Evolutionary conservation across 164 flowering plant species (phyloP), one percentile per base, ranked within the genome.

Genomic region (Liriodendron chinense): DNA sequence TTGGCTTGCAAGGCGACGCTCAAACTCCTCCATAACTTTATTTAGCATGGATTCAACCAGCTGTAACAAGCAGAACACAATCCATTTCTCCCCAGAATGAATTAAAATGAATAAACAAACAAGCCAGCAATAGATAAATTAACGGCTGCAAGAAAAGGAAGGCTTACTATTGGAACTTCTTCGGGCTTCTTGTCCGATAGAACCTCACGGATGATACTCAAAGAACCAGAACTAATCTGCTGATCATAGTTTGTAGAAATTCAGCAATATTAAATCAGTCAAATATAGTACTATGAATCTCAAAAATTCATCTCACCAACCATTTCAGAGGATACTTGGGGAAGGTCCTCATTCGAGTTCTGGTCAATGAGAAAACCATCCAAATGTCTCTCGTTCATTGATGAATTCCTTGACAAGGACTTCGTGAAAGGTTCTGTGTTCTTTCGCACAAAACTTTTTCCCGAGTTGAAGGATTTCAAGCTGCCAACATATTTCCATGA

Each of bases 401-500:
- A 91, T 25, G 77, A 47, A 73, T 25, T 91, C 80, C 94, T 90
- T 26, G 91, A 86, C 77, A 90, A 78, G 24, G 91, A 89, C 73
- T 81, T 85, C 10, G 81, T 84, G 77, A 96, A 96, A 22, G 97
- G 99, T 76, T 94, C 97, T 2, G 92, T 88, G 72, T 87, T 89
- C 80, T 93, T 96, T 56, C 93, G 86, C 7, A 87, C 82, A 81
- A 92, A 87, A 71, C 86, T 72, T 82, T 89, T 96, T 21, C 79
- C 82, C n/a, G 89, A 77, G 24, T 77, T 76, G 6, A 80, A 65
- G 25, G 91, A 78, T 79, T 93, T 96, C 56, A 84, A 66, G 78
- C 78, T 87, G 53, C 97, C 97, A 71, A 97, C 94, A 81, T 87
- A 96, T 84, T 86, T 96, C 95, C 96, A 92, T 4, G 84, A 79